Base-by-base conservation (phyloP, 768 basidiomycete genomes). In the Thelephora ganbajun region DNA sequence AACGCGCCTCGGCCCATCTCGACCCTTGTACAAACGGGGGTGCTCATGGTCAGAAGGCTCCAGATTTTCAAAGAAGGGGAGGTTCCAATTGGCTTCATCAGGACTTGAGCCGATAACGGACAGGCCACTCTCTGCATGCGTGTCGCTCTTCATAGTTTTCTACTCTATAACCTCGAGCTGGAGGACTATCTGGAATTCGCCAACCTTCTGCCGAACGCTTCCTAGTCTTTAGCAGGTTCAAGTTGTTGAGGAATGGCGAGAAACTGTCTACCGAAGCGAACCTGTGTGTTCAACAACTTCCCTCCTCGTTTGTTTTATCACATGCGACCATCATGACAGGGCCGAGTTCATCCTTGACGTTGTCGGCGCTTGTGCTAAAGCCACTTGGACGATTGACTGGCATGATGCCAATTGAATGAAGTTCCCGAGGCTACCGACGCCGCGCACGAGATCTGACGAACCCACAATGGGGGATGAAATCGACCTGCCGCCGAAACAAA, bases 61-160 rank as follows among this genome's bases (percentile, higher is more conserved):
- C 64, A 66, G 48, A 67, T 68, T 39, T 49, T 67, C n/a, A n/a
- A n/a, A n/a, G 30, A 55, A 55, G 13, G 67, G 67, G 0, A 58
- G 14, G 26, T 64, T 78, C 52, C 72, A 76, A 51, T 88, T 46
- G 64, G 69, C 2, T 87, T 92, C 66, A 66, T 92, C 39, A 70
- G 80, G 9, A 72, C 78, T 42, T 75, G 92, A 30, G 86, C 88
- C 6, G 73, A 83, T 50, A 76, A 74, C 51, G 90, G 90, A 1
- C 89, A 90, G 58, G 83, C 87, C 30, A 90, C 92, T 54, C 67
- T 93, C n/a, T 92, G 89, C 79, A 93, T 85, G 69, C 79, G 55
- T 44, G 78, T 66, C 23, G 7, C 11, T 14, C 20, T 16, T 34
- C 33, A 34, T 14, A 16, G 12, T 5, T 33, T 34, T 35, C 3